Base-by-base conservation (phyloP, 768 basidiomycete species). In the Mycena crocata region DNA sequence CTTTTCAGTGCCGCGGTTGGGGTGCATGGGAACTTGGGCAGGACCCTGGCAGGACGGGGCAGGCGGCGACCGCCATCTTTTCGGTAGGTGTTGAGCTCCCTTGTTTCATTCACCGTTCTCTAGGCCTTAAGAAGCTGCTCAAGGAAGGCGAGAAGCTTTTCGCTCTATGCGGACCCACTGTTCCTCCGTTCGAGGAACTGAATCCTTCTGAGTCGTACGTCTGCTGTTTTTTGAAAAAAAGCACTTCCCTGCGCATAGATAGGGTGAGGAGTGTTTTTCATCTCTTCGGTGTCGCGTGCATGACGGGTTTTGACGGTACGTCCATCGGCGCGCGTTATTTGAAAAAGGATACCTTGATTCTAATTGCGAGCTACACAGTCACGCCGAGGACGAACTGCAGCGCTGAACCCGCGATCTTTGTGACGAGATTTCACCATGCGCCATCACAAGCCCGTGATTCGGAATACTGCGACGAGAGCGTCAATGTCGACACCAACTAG, bases 191-290 rank as follows among this genome's bases (percentile, higher is more conserved):
- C 91, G 32, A 90, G 87, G 49, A 84, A 92, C 68, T 98, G 96
- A 96, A 89, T 90, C 8, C 81, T 98, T n/a, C n/a, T n/a, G n/a
- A n/a, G n/a, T 70, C 95, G 94, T 75, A 98, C 96, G 19, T 95
- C 93, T 57, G 92, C 94, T 5, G 83, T 98, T 32, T 93, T 92
- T 72, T 94, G n/a, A n/a, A n/a, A n/a, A 92, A n/a, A 90, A 90
- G 65, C 91, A 93, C 77, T 89, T 98, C 73, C 86, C 84, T 39
- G 89, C 85, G 24, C 95, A 98, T 78, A 96, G 96, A 17, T 98
- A 96, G 96, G 96, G 96, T 52, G 93, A 95, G 85, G 91, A 86
- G 49, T 14, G 81, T 4, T 35, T 49, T 59, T 45, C 26, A 5
- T 37, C 61, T 50, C 34, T 9, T 96, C 74, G 96, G 96, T 34